Percentiles rank a stretch among this genome's conserved stretches.
phyloP scores from a whole-genome alignment of 2,329 filamentous ascomycete species.

The Macrophomina phaseolina region DNA sequence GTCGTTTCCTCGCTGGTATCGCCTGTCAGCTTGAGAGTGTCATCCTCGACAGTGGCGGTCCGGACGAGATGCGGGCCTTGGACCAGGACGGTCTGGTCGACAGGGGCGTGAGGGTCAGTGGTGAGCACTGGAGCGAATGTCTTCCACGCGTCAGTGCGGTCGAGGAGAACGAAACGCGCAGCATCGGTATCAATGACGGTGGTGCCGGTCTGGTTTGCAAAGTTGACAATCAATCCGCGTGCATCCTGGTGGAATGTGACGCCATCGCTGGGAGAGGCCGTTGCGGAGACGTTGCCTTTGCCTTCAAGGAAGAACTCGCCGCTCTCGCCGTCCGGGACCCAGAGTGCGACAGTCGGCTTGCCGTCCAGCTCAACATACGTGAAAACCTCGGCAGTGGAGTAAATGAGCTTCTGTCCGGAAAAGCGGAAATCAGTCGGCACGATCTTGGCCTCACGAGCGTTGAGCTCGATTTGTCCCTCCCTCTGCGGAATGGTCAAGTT shows the following conservation, averaged over 20 bases:
- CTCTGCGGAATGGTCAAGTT: conserved; percentile 61
- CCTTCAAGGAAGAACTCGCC: conserved; percentile 49
- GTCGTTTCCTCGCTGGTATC: conserved; percentile 42
- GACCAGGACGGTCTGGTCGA: conserved; percentile 48
- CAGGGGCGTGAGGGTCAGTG: conserved; percentile 45
- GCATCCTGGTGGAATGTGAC: conserved; percentile 52
- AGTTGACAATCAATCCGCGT: conserved; percentile 41
- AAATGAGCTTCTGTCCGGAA: conserved; percentile 59
- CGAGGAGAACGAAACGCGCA: conserved; percentile 44
- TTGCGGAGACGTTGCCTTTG: conserved; percentile 45
- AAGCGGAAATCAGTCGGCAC: conserved; percentile 65
- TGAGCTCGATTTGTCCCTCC: conserved; percentile 56
- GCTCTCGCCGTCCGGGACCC: conserved; percentile 47
- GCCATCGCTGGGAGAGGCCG: conserved; percentile 44
- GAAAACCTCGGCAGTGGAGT: conserved; percentile 58
- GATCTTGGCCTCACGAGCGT: conserved; percentile 68
- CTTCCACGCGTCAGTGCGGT: conserved; percentile 45
- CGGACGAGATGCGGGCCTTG: conserved; percentile 50
- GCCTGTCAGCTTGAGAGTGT: conserved; percentile 42
- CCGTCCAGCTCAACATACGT: conserved; percentile 47
- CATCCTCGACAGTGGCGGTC: conserved; percentile 31
- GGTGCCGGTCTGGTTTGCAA: conserved; percentile 39
- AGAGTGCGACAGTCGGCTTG: conserved; percentile 46
- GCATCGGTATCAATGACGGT: conserved; percentile 45
- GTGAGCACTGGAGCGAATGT: conserved; percentile 48